Base-by-base conservation (phyloP, 2,329 filamentous ascomycete genomes). In the Pyricularia pennisetigena region DNA sequence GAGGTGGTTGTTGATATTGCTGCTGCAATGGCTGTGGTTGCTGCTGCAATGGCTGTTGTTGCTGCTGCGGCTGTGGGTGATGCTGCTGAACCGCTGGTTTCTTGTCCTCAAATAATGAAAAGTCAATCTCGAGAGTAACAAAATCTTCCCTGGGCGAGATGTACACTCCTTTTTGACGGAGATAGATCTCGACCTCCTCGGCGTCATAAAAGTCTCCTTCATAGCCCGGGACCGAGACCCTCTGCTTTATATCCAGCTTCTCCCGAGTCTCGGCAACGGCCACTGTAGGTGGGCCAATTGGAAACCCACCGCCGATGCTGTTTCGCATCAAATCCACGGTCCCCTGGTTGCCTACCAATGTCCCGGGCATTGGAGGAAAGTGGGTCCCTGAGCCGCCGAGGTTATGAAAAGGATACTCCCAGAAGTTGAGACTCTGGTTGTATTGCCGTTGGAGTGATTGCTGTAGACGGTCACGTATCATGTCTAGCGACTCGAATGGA, bases 181-280 rank as follows among this genome's bases (percentile, higher is more conserved):
- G 79, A 74, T 93, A 95, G 14, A 85, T 82, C 76, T 95, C 90
- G 0, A 93, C 88, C 75, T 95, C 92, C 69, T 91, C 85, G 0
- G 88, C 80, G 74, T 95, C 91, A 72, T 90, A 91, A 81, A 92
- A 95, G 66, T 91, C 86, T 4, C 91, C 91, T 69, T 90, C 85
- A 70, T 89, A 90, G 0, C 87, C 90, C 0, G 85, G 82, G 8
- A 88, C 76, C 57, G 82, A 82, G 71, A 85, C 82, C 24, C 79
- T 79, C 71, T 90, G 80, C 20, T 81, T 79, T 14, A 76, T 74
- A 54, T 82, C 79, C 8, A 88, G 72, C 6, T 78, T 75, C 29
- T 84, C 82, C 23, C 80, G 76, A 1, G 79, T 75, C 0, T 78
- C 72, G 32, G 78, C 78, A 2, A 82, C 74, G 4, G 73, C 74